Conservation (phyloP, 345 rosid species). For the Xanthoceras sorbifolium region DNA sequence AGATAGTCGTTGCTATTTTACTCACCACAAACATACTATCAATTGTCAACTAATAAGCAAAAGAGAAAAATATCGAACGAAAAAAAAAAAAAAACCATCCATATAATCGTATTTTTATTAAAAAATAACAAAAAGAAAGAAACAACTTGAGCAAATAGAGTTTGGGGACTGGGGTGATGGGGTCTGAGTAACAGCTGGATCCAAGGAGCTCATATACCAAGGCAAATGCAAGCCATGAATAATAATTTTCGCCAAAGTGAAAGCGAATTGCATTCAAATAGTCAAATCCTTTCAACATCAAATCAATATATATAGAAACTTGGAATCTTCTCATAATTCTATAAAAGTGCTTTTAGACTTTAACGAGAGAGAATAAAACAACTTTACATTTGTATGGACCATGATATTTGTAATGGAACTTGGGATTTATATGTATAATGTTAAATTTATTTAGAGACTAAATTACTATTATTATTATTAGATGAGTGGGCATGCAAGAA, state of each 20-base stretch:
- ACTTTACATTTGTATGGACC: too few relatives aligned
- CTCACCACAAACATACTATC: neutral
- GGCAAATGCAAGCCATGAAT: neutral
- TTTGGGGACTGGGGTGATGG: neutral
- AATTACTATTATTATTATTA: too few relatives aligned
- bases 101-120: neutral
- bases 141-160: neutral
- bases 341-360: neutral
- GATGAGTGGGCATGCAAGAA: too few relatives aligned
- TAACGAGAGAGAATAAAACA: too few relatives aligned
- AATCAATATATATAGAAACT: neutral
- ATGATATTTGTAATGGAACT: too few relatives aligned
- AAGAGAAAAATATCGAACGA: neutral
- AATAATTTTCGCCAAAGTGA: neutral
- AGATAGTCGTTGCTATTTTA: neutral
- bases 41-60: neutral
- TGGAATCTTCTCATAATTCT: neutral
- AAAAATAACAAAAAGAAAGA: too few relatives aligned
- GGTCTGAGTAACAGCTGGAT: conserved; percentile 26
- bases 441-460: too few relatives aligned
- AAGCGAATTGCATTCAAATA: neutral
- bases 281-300: neutral
- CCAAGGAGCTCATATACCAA: conserved; percentile 16
- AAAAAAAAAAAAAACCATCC: neutral
- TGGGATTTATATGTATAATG: too few relatives aligned